These are phyloP conservation scores for Penicillium sp. DNA, from an alignment of 2,329 filamentous ascomycete genomes.

Conservation along the genomic window DNA sequence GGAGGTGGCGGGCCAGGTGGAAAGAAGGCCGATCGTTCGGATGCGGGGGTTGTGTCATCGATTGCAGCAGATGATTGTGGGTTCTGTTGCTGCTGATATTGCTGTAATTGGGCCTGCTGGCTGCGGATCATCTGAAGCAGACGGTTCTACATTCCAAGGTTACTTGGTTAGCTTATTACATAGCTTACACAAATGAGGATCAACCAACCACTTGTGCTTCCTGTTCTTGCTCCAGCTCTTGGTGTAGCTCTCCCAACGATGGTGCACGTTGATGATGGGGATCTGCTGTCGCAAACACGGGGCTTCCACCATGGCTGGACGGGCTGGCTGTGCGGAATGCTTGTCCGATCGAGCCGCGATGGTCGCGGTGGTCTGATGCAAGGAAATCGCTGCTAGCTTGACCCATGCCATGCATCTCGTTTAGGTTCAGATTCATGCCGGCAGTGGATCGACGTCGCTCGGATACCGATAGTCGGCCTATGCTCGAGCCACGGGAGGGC, in stretches of 20 bases:
- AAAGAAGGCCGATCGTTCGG: slow-evolving; percentile 43
- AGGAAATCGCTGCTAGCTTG: slow-evolving; percentile 32
- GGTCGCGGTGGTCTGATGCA: slow-evolving; percentile 30
- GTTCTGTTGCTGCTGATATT: slow-evolving; percentile 31
- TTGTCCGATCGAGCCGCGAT: slow-evolving; percentile 39
- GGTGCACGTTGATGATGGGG: slow-evolving; percentile 50
- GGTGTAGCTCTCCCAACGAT: slow-evolving; percentile 50
- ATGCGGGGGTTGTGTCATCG: slow-evolving; percentile 45
- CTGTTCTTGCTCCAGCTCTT: slow-evolving; percentile 52
- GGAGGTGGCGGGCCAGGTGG: slow-evolving; percentile 27
- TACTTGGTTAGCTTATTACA: neutral
- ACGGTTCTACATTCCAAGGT: slow-evolving; percentile 40
- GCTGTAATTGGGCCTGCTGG: slow-evolving; percentile 48
- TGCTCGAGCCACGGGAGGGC: slow-evolving; percentile 37
- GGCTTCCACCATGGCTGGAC: slow-evolving; percentile 43
- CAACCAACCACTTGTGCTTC: slow-evolving; percentile 50
- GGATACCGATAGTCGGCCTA: slow-evolving; percentile 36
- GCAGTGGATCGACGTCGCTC: slow-evolving; percentile 46
- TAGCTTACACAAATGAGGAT: neutral
- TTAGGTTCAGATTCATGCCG: slow-evolving; percentile 40
- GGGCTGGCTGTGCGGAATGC: slow-evolving; percentile 44
- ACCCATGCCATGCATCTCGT: slow-evolving; percentile 25
- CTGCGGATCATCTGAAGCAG: slow-evolving; percentile 50
- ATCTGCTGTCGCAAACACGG: slow-evolving; percentile 44
- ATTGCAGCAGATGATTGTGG: slow-evolving; percentile 35